These are phyloP conservation scores for Globisporangium apiculatum DNA, from an alignment of 352 stramenopile genomes.

Conservation along the genomic window DNA sequence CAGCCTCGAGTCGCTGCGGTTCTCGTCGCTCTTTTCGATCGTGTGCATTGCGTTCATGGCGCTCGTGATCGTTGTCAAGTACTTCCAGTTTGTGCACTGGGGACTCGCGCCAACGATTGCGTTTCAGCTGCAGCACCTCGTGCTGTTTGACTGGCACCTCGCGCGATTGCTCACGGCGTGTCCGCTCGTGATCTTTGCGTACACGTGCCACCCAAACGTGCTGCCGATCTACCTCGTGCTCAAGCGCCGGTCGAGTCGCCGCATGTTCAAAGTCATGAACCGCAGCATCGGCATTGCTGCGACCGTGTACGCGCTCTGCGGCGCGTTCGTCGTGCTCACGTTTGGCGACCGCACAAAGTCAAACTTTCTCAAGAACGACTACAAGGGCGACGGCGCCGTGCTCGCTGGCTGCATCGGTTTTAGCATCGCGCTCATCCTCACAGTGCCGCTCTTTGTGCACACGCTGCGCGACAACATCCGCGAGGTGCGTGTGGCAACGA, in stretches of 20 bases:
- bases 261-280: constrained; percentile 88
- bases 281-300: constrained; percentile 74
- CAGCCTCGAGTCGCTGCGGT: constrained; percentile 76
- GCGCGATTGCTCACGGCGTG: constrained; percentile 59
- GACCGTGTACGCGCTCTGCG: constrained; percentile 68
- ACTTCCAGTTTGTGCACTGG: constrained; percentile 82
- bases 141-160: constrained; percentile 62
- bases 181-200: constrained; percentile 84
- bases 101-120: constrained; percentile 49
- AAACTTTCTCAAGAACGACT: constrained; percentile 88
- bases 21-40: constrained; percentile 86
- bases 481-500: constrained; percentile 21
- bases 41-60: constrained; percentile 86
- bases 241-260: constrained; percentile 68
- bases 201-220: constrained; percentile 86
- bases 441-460: constrained; percentile 80
- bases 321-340: constrained; percentile 80
- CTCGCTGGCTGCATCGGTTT: constrained; percentile 69
- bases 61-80: constrained; percentile 85
- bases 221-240: constrained; percentile 87
- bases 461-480: constrained; percentile 79
- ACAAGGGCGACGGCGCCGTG: constrained; percentile 62
- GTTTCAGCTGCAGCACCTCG: constrained; percentile 72
- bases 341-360: constrained; percentile 70
- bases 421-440: constrained; percentile 76